Evolutionary conservation across 2,329 filamentous ascomycete genomes (phyloP).

Genomic region (Neofusicoccum kwambonambiense): DNA sequence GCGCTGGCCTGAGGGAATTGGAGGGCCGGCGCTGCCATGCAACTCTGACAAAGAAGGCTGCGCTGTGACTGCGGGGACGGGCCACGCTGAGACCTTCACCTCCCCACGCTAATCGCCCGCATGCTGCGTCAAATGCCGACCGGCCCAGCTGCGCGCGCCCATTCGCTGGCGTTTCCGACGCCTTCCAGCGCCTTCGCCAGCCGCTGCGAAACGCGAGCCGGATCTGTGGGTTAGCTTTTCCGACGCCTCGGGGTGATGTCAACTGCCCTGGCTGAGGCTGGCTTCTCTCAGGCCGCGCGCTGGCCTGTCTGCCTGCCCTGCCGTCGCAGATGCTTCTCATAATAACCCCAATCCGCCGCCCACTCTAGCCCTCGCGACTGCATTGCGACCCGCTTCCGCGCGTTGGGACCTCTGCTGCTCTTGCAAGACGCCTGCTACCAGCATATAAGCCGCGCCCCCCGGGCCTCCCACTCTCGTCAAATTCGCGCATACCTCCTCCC

Average conservation of each 20-base stretch:
- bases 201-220: constrained; percentile 1
- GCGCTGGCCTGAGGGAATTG: neutral
- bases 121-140: constrained; percentile 21
- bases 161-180: constrained; percentile 11
- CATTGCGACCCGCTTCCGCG: constrained; percentile 14
- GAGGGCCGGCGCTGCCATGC: neutral
- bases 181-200: constrained; percentile 8
- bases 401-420: neutral
- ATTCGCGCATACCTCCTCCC: neutral
- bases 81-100: constrained; percentile 24
- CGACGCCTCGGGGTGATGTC: constrained; percentile 16
- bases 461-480: neutral
- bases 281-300: constrained; percentile 4
- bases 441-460: constrained; percentile 3
- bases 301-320: constrained; percentile 12
- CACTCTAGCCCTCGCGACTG: constrained; percentile 1
- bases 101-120: constrained; percentile 26
- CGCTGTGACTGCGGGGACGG: constrained; percentile 7
- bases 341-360: constrained; percentile 9
- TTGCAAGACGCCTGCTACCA: neutral
- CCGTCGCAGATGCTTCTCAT: constrained; percentile 9
- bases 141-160: constrained; percentile 11
- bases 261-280: constrained; percentile 17
- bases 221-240: constrained; percentile 14
- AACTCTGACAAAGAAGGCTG: constrained; percentile 4